Conservation (phyloP, 116 monocot genomes). For the Iris pallida region DNA sequence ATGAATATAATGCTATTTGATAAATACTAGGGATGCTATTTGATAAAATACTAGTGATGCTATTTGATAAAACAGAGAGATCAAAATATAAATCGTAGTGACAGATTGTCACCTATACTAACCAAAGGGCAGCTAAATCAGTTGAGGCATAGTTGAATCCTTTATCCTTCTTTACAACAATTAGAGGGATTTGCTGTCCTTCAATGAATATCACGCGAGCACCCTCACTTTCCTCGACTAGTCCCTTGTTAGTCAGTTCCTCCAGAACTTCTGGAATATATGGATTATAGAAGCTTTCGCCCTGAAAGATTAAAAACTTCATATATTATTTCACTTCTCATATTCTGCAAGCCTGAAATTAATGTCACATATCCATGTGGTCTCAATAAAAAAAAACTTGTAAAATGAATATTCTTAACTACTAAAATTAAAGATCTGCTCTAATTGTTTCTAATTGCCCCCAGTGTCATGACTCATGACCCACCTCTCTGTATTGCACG, state of each 20-base stretch:
- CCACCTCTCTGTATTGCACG: no score
- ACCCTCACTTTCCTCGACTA: constrained; percentile 87
- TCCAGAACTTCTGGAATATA: constrained; percentile 63
- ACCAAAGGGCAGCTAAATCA: constrained; percentile 93
- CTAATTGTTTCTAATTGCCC: no score
- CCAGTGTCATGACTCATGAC: no score
- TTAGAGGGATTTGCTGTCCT: constrained; percentile 74
- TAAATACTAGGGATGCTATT: no score
- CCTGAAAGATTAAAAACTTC: constrained; percentile 32
- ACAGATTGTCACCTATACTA: constrained; percentile 19
- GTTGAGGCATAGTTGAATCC: constrained; percentile 97
- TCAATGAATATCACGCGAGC: constrained; percentile 84
- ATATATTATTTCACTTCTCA: constrained; percentile 1
- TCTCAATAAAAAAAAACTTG: background rate
- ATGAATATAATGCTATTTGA: no score
- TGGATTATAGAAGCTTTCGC: constrained; percentile 94
- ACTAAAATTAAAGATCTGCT: no score
- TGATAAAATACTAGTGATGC: no score
- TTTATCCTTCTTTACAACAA: constrained; percentile 92
- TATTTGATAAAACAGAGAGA: no score
- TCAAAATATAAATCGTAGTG: background rate
- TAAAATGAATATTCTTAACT: background rate
- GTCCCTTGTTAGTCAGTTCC: constrained; percentile 46
- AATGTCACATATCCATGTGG: background rate
- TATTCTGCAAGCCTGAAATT: background rate